Base-by-base conservation (phyloP, 441 rosid genomes). In the Arabidopsis lyrata region DNA sequence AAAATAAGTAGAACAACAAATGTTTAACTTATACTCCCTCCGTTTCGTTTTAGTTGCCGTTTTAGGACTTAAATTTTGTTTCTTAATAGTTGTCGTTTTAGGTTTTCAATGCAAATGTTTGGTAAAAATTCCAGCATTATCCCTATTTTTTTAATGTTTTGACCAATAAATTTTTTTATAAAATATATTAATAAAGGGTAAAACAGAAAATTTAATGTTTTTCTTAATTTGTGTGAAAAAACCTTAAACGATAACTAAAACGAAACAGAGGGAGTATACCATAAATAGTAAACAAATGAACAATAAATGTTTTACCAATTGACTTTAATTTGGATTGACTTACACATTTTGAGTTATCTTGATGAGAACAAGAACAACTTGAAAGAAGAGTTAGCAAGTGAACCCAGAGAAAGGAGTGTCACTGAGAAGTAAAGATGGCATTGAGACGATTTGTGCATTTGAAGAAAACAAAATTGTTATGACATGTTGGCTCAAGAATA, bases 401-500 rank as follows among this genome's bases (percentile, higher is more conserved):
- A 56, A 35, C 15, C 27, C 49, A 55, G 41, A 47, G 20, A 35
- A 47, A 29, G 14, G 59, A 58, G 60, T 35, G 59, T 42, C 57
- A 72, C 55, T 4, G 60, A 57, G 58, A 65, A 65, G 70, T 15
- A 14, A 54, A 67, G 16, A 34, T 61, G 49, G 39, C 41, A 34
- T 24, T 1, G 22, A 47, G 60, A 58, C 9, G 60, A 58, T 20
- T 52, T 63, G 27, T 38, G 69, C 7, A 39, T 38, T 39, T 71
- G 67, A 1, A n/a, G 11, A n/a, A 41, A 15, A 5, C 5, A 14
- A 20, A 44, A 1, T n/a, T 35, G 47, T 44, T 44, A 44, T 54
- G 56, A 32, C 56, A 63, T 55, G 39, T 63, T 53, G 56, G 70
- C 29, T 63, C 56, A 39, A 31, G 77, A 36, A 58, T 48, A 66